Conservation (phyloP, 2,329 filamentous ascomycete species). For the Aspergillus ochraceus region DNA sequence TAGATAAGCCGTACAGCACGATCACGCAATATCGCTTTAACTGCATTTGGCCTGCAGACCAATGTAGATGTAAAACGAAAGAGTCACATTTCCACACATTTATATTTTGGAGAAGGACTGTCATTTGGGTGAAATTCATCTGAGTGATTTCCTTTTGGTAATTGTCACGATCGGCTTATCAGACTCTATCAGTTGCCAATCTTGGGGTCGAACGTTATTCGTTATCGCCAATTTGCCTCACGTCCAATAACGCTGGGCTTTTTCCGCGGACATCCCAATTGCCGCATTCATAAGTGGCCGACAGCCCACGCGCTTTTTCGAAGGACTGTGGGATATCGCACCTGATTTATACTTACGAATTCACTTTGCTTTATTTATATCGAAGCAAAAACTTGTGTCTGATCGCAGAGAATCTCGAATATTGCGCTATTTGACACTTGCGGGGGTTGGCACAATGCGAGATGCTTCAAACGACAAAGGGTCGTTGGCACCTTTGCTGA, state of each 20-base stretch:
- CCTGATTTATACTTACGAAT: neutral
- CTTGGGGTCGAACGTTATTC: conserved; percentile 8
- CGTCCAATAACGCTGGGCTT: conserved; percentile 12
- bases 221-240: conserved; percentile 20
- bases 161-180: conserved; percentile 20
- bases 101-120: neutral
- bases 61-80: conserved; percentile 24
- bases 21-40: conserved; percentile 35
- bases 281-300: conserved; percentile 6
- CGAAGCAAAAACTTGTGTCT: neutral
- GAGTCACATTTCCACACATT: conserved; percentile 3
- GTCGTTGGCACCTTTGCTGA: conserved; percentile 35
- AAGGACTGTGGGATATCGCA: neutral
- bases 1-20: conserved; percentile 21
- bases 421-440: conserved; percentile 1
- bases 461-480: conserved; percentile 26
- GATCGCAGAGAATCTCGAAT: neutral
- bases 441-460: conserved; percentile 30
- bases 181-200: conserved; percentile 5
- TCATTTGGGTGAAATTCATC: neutral
- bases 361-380: neutral
- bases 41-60: conserved; percentile 23
- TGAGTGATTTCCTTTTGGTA: conserved; percentile 6
- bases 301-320: neutral
- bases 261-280: conserved; percentile 22